Base-by-base conservation (phyloP, 345 rosid genomes). In the Corchorus capsularis region DNA sequence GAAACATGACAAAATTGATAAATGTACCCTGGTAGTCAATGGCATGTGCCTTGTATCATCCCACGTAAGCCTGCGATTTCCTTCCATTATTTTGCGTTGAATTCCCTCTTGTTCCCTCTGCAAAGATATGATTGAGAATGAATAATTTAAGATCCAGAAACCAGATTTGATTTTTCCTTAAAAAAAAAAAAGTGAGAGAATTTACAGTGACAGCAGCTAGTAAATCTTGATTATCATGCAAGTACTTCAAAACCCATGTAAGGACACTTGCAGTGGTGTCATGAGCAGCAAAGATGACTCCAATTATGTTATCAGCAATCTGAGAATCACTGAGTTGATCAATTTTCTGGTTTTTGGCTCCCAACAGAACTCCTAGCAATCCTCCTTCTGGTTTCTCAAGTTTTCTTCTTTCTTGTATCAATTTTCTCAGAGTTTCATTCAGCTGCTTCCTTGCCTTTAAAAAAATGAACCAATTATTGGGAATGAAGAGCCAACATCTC, bases 261-360 rank as follows among this genome's bases (percentile, higher is more conserved):
- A 92, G 79, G 52, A 84, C 92, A 76, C 93, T 90, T 13, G 98
- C 98, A 20, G 99, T 95, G 10, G 98, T 93, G 66, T 95, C 99
- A n/a, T 92, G 96, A 65, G 99, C 98, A 53, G 99, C 98, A 16
- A 95, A 95, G 20, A 93, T 90, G 4, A 95, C 94, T 37, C 99
- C 99, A 47, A 95, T 93, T 74, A 95, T 87, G 68, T 95, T 95
- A 73, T 95, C 99, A 12, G 96, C 94, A 63, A 95, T 91, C 45
- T 95, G 99, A 27, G 90, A 85, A 81, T 95, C 98, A 12, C 86
- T 89, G 10, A 94, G 86, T 49, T 76, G 72, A 37, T 80, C 81
- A 1, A 63, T 73, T 76, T 85, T 83, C n/a, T 77, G 85, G 62
- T 87, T 86, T 59, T 82, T 79, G 22, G 85, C 87, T 34, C 82